Percentiles rank a stretch among this genome's conserved stretches.
Conservation (phyloP, 202 grass and related monocot species). For the Panicum hallii region DNA sequence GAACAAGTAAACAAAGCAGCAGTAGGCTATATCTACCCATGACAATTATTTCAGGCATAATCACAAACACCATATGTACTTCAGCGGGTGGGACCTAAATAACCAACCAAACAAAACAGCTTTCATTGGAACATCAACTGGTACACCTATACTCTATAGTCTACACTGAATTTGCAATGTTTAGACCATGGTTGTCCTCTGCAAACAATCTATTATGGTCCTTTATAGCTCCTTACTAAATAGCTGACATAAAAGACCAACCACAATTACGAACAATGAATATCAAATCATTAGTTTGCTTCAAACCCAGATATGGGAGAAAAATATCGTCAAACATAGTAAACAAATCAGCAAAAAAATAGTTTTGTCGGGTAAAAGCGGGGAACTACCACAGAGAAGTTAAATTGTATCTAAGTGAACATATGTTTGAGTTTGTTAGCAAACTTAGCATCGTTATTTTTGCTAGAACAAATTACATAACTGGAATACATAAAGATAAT, state of each 20-base stretch:
- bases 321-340: not conserved
- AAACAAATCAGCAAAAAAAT: not conserved
- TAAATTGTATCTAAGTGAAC: not conserved
- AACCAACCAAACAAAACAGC: not conserved
- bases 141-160: not conserved
- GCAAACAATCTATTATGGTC: not conserved
- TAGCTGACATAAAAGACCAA: not conserved
- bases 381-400: not conserved
- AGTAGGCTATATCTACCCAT: not conserved
- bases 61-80: not conserved
- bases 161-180: not conserved
- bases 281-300: not conserved
- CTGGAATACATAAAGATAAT: constrained; percentile 4
- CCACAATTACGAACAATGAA: not conserved
- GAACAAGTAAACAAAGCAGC: constrained; percentile 13
- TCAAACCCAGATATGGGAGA: not conserved
- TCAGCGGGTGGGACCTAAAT: not conserved
- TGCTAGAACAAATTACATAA: not conserved
- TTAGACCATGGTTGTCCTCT: not conserved
- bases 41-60: constrained; percentile 27
- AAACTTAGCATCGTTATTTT: not conserved
- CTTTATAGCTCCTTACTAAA: constrained; percentile 21
- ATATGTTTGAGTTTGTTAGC: not conserved
- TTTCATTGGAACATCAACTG: not conserved
- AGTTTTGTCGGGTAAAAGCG: not conserved